phyloP scores from a whole-genome alignment of 345 rosid genomes.

The Dovyalis caffra region DNA sequence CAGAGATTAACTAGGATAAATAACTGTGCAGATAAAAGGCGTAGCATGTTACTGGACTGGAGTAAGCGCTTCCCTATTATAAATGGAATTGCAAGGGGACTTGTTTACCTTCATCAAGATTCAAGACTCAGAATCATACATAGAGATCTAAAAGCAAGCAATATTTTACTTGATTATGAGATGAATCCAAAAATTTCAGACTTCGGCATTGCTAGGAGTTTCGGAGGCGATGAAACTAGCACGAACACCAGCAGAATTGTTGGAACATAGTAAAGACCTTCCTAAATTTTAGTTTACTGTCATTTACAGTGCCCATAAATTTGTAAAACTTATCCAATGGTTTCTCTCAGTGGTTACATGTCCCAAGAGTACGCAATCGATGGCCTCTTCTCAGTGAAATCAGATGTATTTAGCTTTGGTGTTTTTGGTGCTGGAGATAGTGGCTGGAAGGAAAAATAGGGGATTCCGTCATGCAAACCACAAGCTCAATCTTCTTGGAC shows the following conservation, averaged over 20 bases:
- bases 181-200: conserved; percentile 21
- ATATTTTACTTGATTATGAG: conserved; percentile 5
- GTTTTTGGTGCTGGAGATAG: background rate
- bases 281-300: too few relatives aligned
- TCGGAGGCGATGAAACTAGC: conserved; percentile 4
- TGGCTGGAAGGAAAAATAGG: background rate
- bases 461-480: background rate
- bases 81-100: conserved; percentile 21
- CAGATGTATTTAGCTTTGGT: background rate
- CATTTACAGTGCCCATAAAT: too few relatives aligned
- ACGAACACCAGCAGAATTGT: conserved; percentile 8
- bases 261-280: conserved; percentile 18
- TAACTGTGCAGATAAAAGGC: background rate
- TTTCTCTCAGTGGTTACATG: conserved; percentile 13
- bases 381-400: background rate
- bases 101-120: conserved; percentile 21
- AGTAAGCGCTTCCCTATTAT: conserved; percentile 9
- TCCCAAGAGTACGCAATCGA: background rate
- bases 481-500: conserved; percentile 5
- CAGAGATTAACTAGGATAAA: background rate
- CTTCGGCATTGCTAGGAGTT: conserved; percentile 18
- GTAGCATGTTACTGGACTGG: conserved; percentile 8
- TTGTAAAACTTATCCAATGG: background rate
- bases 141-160: conserved; percentile 16
- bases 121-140: conserved; percentile 18